Evolutionary conservation across 148 eudicot genomes (phyloP).

Genomic region (Rhododendron kiyosumense): DNA sequence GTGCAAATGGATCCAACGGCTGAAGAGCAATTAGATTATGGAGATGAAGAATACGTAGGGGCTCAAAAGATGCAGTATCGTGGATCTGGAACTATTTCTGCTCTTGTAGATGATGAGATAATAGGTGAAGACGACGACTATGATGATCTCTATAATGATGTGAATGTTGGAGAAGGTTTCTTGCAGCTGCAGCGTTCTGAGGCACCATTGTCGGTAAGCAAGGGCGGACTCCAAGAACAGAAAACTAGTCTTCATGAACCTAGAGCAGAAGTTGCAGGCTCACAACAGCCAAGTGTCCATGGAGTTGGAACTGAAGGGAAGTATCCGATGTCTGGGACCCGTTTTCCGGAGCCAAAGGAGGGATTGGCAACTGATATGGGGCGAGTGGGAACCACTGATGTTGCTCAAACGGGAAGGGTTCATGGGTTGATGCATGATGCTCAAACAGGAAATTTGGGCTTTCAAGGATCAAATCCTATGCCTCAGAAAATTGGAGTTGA

Average conservation of each 20-base stretch:
- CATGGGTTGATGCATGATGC: constrained; percentile 34
- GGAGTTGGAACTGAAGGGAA: constrained; percentile 34
- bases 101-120: constrained; percentile 80
- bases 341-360: constrained; percentile 37
- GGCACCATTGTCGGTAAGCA: constrained; percentile 37
- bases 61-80: constrained; percentile 63
- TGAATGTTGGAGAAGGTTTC: constrained; percentile 83
- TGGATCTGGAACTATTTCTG: constrained; percentile 78
- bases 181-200: constrained; percentile 65
- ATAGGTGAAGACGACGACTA: constrained; percentile 82
- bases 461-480: constrained; percentile 41
- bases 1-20: constrained; percentile 49
- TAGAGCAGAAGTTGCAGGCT: constrained; percentile 31
- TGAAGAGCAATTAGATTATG: constrained; percentile 70
- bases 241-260: constrained; percentile 40
- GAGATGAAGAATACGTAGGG: constrained; percentile 61
- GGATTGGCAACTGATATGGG: constrained; percentile 26
- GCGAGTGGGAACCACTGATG: constrained; percentile 29
- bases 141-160: constrained; percentile 89
- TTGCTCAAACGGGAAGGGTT: constrained; percentile 31
- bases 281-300: constrained; percentile 27
- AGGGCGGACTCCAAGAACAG: constrained; percentile 40
- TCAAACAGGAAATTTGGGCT: constrained; percentile 37
- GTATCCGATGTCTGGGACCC: constrained; percentile 28
- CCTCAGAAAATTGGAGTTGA: constrained; percentile 33